Conservation (phyloP, 495 filamentous ascomycete species). For the Penicillium waksmanii region DNA sequence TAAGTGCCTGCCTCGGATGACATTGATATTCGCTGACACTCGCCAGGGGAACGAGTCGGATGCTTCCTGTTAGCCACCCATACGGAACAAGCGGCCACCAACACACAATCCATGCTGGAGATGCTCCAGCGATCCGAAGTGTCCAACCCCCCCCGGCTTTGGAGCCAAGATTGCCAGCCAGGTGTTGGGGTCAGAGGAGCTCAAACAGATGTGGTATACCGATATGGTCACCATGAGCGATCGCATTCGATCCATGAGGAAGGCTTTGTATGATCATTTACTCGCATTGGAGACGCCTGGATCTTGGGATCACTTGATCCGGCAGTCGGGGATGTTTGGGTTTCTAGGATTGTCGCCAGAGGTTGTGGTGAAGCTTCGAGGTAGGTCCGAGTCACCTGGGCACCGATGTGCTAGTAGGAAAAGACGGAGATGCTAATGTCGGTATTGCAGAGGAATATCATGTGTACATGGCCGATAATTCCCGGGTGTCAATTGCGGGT, state of each 20-base stretch:
- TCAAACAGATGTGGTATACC: constrained; percentile 40
- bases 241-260: constrained; percentile 41
- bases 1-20: constrained; percentile 10
- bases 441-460: constrained; percentile 38
- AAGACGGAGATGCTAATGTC: neutral
- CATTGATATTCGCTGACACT: neutral
- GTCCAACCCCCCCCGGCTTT: constrained; percentile 44
- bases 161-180: constrained; percentile 44
- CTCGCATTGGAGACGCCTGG: constrained; percentile 31
- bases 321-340: constrained; percentile 48
- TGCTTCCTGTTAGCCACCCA: constrained; percentile 25
- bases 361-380: constrained; percentile 34
- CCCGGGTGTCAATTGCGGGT: constrained; percentile 45
- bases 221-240: constrained; percentile 45
- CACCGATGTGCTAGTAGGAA: neutral
- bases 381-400: constrained; percentile 18
- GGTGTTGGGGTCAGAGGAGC: constrained; percentile 29
- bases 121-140: constrained; percentile 44
- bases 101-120: constrained; percentile 34
- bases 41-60: constrained; percentile 34
- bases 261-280: constrained; percentile 31
- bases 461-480: constrained; percentile 43
- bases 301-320: constrained; percentile 40
- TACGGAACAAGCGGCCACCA: constrained; percentile 21
- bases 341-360: constrained; percentile 35